Conservation (phyloP, 2,329 filamentous ascomycete genomes). For the Verticillium nonalfalfae region DNA sequence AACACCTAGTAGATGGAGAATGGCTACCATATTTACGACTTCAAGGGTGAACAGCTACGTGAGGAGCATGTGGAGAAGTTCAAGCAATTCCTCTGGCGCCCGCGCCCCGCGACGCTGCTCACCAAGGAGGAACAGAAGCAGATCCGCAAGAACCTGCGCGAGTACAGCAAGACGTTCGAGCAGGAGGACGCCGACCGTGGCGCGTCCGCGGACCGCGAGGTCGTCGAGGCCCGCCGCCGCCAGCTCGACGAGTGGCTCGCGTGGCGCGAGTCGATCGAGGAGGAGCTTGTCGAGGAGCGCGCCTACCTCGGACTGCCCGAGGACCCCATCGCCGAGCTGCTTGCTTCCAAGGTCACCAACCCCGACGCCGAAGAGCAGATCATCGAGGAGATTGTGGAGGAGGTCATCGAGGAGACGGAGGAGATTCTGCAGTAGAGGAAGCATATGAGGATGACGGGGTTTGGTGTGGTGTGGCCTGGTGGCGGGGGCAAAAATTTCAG, state of each 20-base stretch:
- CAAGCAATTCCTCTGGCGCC: conserved; percentile 95
- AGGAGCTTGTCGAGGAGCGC: conserved; percentile 67
- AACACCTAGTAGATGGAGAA: conserved; percentile 79
- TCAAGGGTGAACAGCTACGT: conserved; percentile 80
- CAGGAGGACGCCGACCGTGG: conserved; percentile 92
- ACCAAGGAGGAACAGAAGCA: conserved; percentile 96
- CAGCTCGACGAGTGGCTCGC: conserved; percentile 83
- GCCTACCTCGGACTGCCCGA: conserved; percentile 59
- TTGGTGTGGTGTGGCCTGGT: not conserved
- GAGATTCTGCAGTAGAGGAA: conserved; percentile 46
- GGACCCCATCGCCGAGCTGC: conserved; percentile 56
- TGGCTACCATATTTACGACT: conserved; percentile 96
- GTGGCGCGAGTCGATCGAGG: conserved; percentile 71
- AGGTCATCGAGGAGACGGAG: conserved; percentile 80
- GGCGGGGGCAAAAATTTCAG: not conserved
- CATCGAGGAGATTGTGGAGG: conserved; percentile 84
- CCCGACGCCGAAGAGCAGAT: conserved; percentile 65
- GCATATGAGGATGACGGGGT: not conserved
- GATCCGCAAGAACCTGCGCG: conserved; percentile 95
- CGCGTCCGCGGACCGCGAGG: conserved; percentile 87
- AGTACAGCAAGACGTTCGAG: conserved; percentile 92
- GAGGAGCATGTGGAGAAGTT: conserved; percentile 95
- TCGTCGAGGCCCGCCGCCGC: conserved; percentile 79
- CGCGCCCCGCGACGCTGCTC: conserved; percentile 83
- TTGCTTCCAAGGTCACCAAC: conserved; percentile 47